Conservation (phyloP, 1,139 yeast genomes). For the Kazachstania sp. region DNA sequence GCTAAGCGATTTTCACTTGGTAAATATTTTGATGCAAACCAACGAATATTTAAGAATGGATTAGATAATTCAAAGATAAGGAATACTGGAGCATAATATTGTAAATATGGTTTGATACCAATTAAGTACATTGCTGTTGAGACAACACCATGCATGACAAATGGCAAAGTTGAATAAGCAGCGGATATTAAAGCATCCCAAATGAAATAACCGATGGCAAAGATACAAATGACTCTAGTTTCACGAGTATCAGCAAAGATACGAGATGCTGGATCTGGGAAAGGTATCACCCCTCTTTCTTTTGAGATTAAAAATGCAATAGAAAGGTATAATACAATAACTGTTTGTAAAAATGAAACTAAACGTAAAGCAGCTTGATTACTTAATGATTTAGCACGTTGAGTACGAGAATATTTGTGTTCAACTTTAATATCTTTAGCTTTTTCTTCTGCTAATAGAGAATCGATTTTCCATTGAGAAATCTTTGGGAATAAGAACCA, state of each 20-base stretch:
- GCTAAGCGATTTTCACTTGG: conserved; percentile 41
- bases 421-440: conserved; percentile 2
- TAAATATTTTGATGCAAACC: conserved; percentile 68
- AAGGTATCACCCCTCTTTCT: conserved; percentile 10
- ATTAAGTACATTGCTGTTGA: conserved; percentile 67
- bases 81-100: conserved; percentile 79
- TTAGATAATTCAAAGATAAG: conserved; percentile 84
- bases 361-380: conserved; percentile 29
- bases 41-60: conserved; percentile 84
- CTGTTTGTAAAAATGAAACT: conserved; percentile 29
- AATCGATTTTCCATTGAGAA: conserved; percentile 12
- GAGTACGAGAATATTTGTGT: conserved; percentile 5
- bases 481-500: conserved; percentile 23
- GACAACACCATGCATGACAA: conserved; percentile 76
- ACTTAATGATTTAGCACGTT: conserved; percentile 11
- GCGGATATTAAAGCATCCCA: conserved; percentile 78
- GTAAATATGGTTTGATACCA: conserved; percentile 62
- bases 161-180: conserved; percentile 55
- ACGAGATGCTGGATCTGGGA: conserved; percentile 35
- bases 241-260: conserved; percentile 69
- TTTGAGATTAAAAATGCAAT: conserved; percentile 14
- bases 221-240: conserved; percentile 59
- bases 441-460: conserved; percentile 9
- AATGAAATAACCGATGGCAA: conserved; percentile 79
- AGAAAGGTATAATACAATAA: conserved; percentile 27